Base-by-base conservation (phyloP, 306 rosid species). In the Rosa lucieae region DNA sequence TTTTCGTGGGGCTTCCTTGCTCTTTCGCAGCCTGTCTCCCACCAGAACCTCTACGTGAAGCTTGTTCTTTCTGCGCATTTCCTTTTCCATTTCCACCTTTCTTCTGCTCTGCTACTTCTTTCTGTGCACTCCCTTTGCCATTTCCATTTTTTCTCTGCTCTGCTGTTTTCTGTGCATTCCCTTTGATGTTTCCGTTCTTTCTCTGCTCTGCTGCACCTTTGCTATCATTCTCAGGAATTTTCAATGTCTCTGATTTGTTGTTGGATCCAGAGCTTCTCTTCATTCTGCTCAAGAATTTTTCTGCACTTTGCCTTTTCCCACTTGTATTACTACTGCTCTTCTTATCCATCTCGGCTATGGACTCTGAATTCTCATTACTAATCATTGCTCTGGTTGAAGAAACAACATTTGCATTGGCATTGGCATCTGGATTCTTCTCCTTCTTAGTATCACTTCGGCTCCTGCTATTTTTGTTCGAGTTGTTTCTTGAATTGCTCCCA, bases 271-370 rank as follows among this genome's bases (percentile, higher is more conserved):
- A 48, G 42, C 29, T 14, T 49, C 82, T 73, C 59, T 82, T 82
- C 76, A 82, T 73, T 75, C 79, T 78, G 59, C 72, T 82, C 79
- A 82, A 82, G 72, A 82, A 82, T 73, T 82, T 78, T 40, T 78
- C 26, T 0, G 77, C 85, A 17, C 85, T 74, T 74, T 7, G 73
- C 51, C 78, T 78, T 49, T 82, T 82, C 29, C 32, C 82, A 58
- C 63, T 21, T 10, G 75, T 17, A 32, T 52, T 82, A 10, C 13
- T 20, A 44, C 13, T 63, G 44, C 63, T 78, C 76, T 42, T 82
- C 53, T 73, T 78, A 37, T 37, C 81, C 42, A 56, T 82, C 75
- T 78, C 79, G 2, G 79, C 44, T 61, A 73, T 74, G 43, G 79
- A 56, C 29, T 70, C 79, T 20, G 77, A 78, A 29, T 67, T 78